These are phyloP conservation scores for Pinus tabuliformis DNA, from an alignment of 75 land plant genomes.

Conservation along the genomic window DNA sequence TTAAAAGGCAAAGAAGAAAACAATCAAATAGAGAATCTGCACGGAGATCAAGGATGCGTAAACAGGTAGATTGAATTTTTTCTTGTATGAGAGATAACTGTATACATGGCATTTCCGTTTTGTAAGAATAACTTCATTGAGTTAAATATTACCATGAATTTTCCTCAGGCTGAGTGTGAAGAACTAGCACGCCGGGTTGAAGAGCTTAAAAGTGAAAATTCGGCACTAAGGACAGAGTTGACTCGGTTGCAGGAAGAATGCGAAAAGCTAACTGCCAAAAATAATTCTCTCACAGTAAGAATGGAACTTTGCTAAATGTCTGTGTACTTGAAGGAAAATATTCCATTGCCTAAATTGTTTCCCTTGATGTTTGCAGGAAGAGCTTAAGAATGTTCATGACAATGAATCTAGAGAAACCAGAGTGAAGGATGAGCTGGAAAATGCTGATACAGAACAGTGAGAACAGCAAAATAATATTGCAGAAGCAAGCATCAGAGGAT, in stretches of 20 bases:
- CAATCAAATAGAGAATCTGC: constrained; percentile 88
- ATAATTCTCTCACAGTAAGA: constrained; percentile 55
- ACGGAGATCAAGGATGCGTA: constrained; percentile 76
- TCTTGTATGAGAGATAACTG: neutral
- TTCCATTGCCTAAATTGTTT: neutral
- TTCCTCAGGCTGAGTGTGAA: constrained; percentile 81
- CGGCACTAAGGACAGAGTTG: constrained; percentile 57
- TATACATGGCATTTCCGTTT: neutral
- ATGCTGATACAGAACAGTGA: neutral
- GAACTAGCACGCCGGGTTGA: constrained; percentile 77
- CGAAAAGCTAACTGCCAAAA: constrained; percentile 60
- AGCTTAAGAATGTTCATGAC: neutral
- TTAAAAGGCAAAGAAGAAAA: constrained; percentile 78
- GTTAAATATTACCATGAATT: neutral
- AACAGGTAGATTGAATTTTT: constrained; percentile 48
- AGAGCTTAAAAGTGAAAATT: constrained; percentile 66
- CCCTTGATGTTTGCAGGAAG: neutral
- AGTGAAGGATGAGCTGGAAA: neutral
- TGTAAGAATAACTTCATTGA: neutral
- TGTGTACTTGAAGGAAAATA: neutral
- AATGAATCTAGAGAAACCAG: neutral
- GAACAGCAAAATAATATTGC: neutral
- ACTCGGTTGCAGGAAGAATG: constrained; percentile 55
- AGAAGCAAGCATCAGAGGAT: neutral
- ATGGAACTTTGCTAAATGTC: neutral